phyloP scores from a whole-genome alignment of 345 rosid species.

The Gossypium turneri region DNA sequence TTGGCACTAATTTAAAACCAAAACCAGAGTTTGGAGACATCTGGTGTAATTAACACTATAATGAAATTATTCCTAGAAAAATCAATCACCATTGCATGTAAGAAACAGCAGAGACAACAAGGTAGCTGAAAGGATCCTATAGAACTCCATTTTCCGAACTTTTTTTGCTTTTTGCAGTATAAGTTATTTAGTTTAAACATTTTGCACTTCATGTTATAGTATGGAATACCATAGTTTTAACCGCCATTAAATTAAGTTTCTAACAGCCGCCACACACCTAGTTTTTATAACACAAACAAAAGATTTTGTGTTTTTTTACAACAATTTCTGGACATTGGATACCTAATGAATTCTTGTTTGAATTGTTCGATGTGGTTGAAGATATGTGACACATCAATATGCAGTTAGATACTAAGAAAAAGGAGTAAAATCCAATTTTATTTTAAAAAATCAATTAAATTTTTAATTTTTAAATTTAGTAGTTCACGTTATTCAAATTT shows the following conservation, averaged over 20 bases:
- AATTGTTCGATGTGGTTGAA: neutral
- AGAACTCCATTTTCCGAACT: neutral
- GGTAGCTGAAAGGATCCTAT: neutral
- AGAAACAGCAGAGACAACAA: neutral
- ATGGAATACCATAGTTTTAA: neutral
- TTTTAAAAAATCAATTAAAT: no score
- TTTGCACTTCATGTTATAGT: neutral
- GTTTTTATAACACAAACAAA: neutral
- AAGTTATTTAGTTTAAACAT: neutral
- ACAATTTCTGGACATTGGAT: no score
- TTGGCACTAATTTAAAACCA: no score
- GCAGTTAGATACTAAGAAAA: neutral
- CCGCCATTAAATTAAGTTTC: neutral
- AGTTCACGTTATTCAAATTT: no score
- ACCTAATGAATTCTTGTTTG: neutral
- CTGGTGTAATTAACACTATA: neutral
- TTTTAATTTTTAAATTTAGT: no score
- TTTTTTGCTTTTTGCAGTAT: neutral
- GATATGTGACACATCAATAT: neutral
- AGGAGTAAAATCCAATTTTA: no score
- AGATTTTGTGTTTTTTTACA: neutral
- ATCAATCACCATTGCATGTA: neutral
- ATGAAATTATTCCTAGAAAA: neutral
- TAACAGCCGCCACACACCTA: no score
- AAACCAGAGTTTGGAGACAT: no score